Conservation (phyloP, 805 yeast species). For the Wickerhamomyces bovis region DNA sequence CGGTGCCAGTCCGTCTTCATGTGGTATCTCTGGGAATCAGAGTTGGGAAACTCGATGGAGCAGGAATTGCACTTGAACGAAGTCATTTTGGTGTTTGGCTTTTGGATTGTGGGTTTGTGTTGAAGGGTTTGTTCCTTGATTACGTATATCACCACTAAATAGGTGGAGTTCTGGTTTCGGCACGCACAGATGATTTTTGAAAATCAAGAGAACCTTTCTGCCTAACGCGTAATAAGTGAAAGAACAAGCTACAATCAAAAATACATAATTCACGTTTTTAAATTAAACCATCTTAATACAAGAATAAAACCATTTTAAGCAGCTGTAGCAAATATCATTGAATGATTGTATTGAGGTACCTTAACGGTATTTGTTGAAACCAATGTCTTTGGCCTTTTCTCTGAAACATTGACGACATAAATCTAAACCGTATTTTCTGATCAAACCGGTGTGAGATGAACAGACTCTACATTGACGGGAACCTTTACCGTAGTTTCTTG, state of each 20-base stretch:
- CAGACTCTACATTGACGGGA: constrained; percentile 99
- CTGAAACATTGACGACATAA: constrained; percentile 99
- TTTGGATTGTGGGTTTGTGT: background rate
- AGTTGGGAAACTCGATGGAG: constrained; percentile 67
- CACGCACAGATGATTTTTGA: background rate
- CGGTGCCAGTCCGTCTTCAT: constrained; percentile 99
- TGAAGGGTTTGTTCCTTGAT: background rate
- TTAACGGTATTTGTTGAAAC: constrained; percentile 99
- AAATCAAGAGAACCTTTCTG: background rate
- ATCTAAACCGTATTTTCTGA: constrained; percentile 99
- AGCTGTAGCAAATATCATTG: background rate
- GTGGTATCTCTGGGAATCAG: constrained; percentile 85
- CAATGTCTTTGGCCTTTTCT: constrained; percentile 98
- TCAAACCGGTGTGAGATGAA: constrained; percentile 97
- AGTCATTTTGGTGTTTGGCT: constrained; percentile 5
- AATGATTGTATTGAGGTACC: background rate
- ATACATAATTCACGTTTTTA: constrained; percentile 1
- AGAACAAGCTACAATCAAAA: background rate
- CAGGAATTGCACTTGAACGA: constrained; percentile 84
- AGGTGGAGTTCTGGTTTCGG: background rate
- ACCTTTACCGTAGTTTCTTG: constrained; percentile 99
- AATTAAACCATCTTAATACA: constrained; percentile 13
- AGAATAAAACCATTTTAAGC: constrained; percentile 11
- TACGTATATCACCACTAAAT: background rate
- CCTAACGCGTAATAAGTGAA: too few relatives aligned